Conservation (phyloP, 495 filamentous ascomycete species). For the Talaromyces proteolyticus region DNA sequence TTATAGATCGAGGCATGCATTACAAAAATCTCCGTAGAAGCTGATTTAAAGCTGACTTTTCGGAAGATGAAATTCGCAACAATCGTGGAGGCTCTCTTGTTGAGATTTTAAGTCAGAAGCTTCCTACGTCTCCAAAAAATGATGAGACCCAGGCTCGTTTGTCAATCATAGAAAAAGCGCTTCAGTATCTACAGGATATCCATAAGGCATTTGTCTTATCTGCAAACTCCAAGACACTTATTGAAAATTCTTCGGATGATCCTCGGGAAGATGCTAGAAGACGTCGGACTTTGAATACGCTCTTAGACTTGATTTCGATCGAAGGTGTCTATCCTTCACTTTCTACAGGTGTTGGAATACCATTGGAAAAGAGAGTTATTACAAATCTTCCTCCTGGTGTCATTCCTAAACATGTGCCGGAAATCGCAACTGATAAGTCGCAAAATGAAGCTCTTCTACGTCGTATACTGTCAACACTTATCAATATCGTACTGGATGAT, state of each 20-base stretch:
- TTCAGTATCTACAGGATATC: slow-evolving; percentile 28
- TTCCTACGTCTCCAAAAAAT: neutral
- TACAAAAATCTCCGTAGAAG: slow-evolving; percentile 8
- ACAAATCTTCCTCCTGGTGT: slow-evolving; percentile 42
- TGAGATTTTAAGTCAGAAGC: slow-evolving; percentile 21
- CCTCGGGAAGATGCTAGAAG: slow-evolving; percentile 36
- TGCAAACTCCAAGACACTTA: slow-evolving; percentile 7
- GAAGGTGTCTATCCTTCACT: slow-evolving; percentile 53
- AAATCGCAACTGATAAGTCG: slow-evolving; percentile 11
- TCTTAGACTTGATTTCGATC: slow-evolving; percentile 48
- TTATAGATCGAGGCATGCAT: slow-evolving; percentile 38
- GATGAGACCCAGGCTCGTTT: slow-evolving; percentile 6
- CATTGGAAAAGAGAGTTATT: slow-evolving; percentile 47
- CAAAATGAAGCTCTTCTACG: slow-evolving; percentile 26
- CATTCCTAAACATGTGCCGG: slow-evolving; percentile 30
- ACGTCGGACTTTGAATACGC: slow-evolving; percentile 39
- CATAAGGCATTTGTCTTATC: slow-evolving; percentile 31
- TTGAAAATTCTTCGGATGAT: slow-evolving; percentile 15
- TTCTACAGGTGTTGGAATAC: slow-evolving; percentile 47
- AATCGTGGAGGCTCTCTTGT: slow-evolving; percentile 29
- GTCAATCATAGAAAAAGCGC: slow-evolving; percentile 28
- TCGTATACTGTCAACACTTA: slow-evolving; percentile 18
- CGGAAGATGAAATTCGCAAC: slow-evolving; percentile 33
- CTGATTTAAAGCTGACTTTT: slow-evolving; percentile 20
- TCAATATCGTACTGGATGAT: slow-evolving; percentile 25